Conservation (phyloP, 306 rosid genomes). For the Betula pendula region DNA sequence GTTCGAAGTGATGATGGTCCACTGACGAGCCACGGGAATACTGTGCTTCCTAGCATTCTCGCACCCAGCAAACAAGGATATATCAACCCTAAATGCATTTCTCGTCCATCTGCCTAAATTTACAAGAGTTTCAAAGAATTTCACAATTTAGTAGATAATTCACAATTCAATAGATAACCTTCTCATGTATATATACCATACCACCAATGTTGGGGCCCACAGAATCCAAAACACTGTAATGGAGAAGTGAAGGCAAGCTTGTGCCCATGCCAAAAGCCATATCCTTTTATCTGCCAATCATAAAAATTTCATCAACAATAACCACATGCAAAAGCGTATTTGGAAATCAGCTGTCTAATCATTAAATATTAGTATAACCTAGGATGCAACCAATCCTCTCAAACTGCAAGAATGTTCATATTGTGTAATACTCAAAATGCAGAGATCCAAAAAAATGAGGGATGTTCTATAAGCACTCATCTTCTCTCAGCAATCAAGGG, state of each 20-base stretch:
- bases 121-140: conserved; percentile 26
- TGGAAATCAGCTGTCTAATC: conserved; percentile 5
- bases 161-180: background rate
- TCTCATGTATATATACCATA: conserved; percentile 34
- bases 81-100: conserved; percentile 79
- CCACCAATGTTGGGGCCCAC: conserved; percentile 99
- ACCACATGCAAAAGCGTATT: background rate
- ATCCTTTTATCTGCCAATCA: conserved; percentile 87
- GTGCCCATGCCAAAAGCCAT: conserved; percentile 90
- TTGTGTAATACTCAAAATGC: background rate
- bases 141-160: background rate
- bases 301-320: conserved; percentile 28
- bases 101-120: conserved; percentile 92
- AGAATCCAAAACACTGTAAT: conserved; percentile 78
- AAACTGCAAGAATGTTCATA: background rate
- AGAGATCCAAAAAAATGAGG: background rate
- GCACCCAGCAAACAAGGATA: conserved; percentile 82
- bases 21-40: conserved; percentile 78
- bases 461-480: background rate
- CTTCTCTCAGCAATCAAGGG: background rate
- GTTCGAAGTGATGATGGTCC: conserved; percentile 69
- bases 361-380: background rate
- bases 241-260: conserved; percentile 87
- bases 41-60: conserved; percentile 90
- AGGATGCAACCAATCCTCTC: background rate